Evolutionary conservation across 106 monocot species (phyloP).

Genomic region (Narthecium ossifragum): DNA sequence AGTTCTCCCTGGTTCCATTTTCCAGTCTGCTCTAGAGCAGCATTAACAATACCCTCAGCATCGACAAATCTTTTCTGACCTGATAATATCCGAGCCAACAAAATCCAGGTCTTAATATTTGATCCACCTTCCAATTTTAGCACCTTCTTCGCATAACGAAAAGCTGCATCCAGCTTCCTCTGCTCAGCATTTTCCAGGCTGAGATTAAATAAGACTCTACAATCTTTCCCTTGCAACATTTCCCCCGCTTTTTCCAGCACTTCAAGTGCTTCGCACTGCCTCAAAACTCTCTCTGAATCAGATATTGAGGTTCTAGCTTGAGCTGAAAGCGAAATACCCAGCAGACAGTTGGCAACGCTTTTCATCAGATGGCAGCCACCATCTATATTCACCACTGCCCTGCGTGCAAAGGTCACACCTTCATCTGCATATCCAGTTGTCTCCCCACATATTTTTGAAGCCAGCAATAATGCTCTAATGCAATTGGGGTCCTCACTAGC

Average conservation of each 20-base stretch:
- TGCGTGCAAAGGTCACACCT: conserved; percentile 57
- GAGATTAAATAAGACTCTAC: conserved; percentile 44
- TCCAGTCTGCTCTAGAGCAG: conserved; percentile 72
- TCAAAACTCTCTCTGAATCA: conserved; percentile 53
- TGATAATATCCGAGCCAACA: conserved; percentile 75
- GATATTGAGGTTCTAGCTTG: conserved; percentile 44
- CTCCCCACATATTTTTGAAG: conserved; percentile 71
- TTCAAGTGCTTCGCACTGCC: conserved; percentile 66
- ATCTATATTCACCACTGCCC: conserved; percentile 34
- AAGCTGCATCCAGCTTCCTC: conserved; percentile 73
- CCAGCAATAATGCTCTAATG: conserved; percentile 62
- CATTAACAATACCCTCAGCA: conserved; percentile 67
- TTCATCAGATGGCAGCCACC: conserved; percentile 28
- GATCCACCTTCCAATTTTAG: conserved; percentile 71
- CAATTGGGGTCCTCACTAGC: conserved; percentile 48
- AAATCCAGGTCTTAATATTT: conserved; percentile 65
- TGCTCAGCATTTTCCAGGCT: conserved; percentile 84
- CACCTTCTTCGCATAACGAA: conserved; percentile 54
- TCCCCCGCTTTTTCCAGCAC: conserved; percentile 48
- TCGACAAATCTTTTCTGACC: conserved; percentile 67
- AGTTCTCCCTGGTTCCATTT: conserved; percentile 66
- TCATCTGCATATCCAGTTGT: conserved; percentile 34
- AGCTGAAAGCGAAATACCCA: conserved; percentile 68
- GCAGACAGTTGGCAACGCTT: conserved; percentile 49
- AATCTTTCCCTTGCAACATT: conserved; percentile 39